phyloP scores from a whole-genome alignment of 225 moss, liverwort and hornwort species.

The Physcomitrium patens region DNA sequence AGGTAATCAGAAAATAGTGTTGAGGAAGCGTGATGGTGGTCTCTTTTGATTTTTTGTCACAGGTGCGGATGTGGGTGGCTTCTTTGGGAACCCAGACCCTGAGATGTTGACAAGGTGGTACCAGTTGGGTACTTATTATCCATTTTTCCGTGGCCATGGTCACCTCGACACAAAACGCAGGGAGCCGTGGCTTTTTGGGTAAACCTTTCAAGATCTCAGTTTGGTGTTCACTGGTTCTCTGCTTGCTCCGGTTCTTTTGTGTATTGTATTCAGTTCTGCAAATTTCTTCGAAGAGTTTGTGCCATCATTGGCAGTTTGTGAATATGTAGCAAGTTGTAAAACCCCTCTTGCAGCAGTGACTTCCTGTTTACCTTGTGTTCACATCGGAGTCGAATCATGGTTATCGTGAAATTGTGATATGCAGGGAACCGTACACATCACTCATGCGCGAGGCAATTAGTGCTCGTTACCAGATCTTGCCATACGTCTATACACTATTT shows the following conservation, averaged over 20 bases:
- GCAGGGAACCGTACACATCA: conserved; percentile 94
- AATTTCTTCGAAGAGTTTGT: background rate
- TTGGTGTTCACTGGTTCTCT: conserved; percentile 6
- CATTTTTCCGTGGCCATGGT: conserved; percentile 92
- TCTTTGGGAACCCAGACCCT: conserved; percentile 94
- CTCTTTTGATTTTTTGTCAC: conserved; percentile 30
- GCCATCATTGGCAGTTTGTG: conserved; percentile 6
- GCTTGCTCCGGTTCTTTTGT: background rate
- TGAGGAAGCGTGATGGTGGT: conserved; percentile 24
- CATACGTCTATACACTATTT: conserved; percentile 92
- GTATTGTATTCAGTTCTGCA: background rate
- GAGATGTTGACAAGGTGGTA: conserved; percentile 97
- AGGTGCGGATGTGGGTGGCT: conserved; percentile 99
- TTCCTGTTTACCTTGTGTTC: background rate
- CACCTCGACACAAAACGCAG: conserved; percentile 96
- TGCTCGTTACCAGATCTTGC: conserved; percentile 88
- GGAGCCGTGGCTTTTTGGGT: conserved; percentile 99
- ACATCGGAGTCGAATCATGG: background rate
- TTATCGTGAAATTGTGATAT: conserved; percentile 29
- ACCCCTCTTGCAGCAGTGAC: background rate
- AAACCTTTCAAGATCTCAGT: conserved; percentile 26
- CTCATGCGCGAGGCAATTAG: conserved; percentile 85
- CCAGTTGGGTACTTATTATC: conserved; percentile 94
- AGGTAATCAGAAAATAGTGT: conserved; percentile 14
- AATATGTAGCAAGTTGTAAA: conserved; percentile 15